Evolutionary conservation across 441 rosid genomes (phyloP), one percentile per base, ranked within the genome.

Genomic region (Aquilaria agallochum): DNA sequence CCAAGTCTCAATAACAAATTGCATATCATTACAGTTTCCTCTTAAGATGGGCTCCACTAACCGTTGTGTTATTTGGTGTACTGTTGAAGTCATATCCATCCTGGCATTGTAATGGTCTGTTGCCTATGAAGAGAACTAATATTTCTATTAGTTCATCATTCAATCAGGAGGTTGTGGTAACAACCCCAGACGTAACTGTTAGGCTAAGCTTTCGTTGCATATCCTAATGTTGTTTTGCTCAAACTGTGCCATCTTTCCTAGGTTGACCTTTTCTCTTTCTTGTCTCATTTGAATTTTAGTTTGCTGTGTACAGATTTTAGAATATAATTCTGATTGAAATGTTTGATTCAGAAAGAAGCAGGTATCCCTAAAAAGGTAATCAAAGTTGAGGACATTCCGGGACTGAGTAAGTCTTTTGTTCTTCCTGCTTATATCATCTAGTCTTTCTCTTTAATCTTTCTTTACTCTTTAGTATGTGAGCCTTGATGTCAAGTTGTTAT

Each of bases 351-450:
- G 98, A 90, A 83, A 68, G 98, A 95, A 76, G 92, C 88, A 44
- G 98, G 91, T 40, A 68, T 90, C 72, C 96, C 97, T 55, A 82
- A 79, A 70, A 85, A 70, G 64, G 79, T 76, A 1, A 20, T 88
- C 70, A 92, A 90, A 80, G 90, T 86, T 30, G 98, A 95, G 77
- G 99, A 92, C 42, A 87, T 95, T 55, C 90, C 80, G 60, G 97
- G 98, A 65, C 81, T 95, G 84, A 87, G 99, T 90, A 83, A 85
- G 99, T 80, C 76, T 58, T 46, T 58, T 70, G 49, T 63, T 46
- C 57, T 63, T 59, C 46, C 56, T 53, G 14, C 20, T 56, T 59
- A 34, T 66, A 12, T 45, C 32, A 10, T 52, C 36, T 59, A 6
- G 15, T 15, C 60, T 55, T 59, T 54, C 30, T 42, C 49, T 58